Evolutionary conservation across 352 stramenopile genomes (phyloP), one percentile per base, ranked within the genome.

Genomic region (Globisporangium irregulare): DNA sequence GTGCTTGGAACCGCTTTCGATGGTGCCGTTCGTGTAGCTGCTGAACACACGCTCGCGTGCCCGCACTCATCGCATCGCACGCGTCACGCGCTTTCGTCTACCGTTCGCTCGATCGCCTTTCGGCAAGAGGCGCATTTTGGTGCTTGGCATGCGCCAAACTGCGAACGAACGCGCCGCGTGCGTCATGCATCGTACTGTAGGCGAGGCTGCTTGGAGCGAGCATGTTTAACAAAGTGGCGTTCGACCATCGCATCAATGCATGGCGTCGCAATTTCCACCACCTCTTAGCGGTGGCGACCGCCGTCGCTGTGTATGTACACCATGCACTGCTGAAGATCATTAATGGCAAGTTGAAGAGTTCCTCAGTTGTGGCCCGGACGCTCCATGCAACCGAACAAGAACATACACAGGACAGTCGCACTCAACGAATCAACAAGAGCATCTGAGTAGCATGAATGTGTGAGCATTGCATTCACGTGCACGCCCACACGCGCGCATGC

Each of bases 71-170:
- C 38, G 38, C 38, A 48, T 48, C 38, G n/a, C 25, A 27, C 50
- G 50, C 50, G 50, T 57, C 50, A 57, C 50, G 9, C 10, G 50
- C 50, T 12, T 57, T 32, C 50, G 50, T 57, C 50, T 29, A 57
- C n/a, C 22, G n/a, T 8, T 20, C 48, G 48, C 48, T 22, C 12
- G 25, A 10, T 32, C 22, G 24, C 24, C 4, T 54, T 27, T 27
- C 48, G 14, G 12, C 7, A 56, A 56, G 50, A 15, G 50, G n/a
- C 50, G 50, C 48, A 8, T 57, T 32, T 32, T 12, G 50, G 9
- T 57, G 50, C 50, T 57, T 57, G 50, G 50, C 50, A 32, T n/a
- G 50, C 22, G 22, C 50, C 20, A n/a, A 57, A n/a, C 50, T 57
- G 22, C 50, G 22, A 32, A 57, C 50, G 4, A 34, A 57, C 22